phyloP scores from a whole-genome alignment of 2,329 filamentous ascomycete species.

The Cadophora luteo-olivacea region DNA sequence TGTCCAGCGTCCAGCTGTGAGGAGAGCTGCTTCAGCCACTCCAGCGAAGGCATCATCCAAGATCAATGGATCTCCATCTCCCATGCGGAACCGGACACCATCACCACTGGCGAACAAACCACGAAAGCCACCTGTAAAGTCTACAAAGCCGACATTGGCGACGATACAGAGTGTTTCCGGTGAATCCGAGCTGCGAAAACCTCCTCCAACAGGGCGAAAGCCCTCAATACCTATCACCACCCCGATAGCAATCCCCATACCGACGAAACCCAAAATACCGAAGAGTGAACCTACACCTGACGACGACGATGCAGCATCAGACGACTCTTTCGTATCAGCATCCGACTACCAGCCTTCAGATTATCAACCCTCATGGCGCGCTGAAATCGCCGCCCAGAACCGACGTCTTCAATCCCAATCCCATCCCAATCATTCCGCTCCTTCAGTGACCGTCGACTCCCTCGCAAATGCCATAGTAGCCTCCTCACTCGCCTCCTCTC shows the following conservation, averaged over 20 bases:
- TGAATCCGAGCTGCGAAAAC: slow-evolving; percentile 20
- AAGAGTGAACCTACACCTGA: slow-evolving; percentile 18
- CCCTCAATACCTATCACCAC: slow-evolving; percentile 27
- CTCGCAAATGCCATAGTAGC: slow-evolving; percentile 79
- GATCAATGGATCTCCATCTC: not conserved
- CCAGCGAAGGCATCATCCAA: slow-evolving; percentile 29
- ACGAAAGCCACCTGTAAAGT: slow-evolving; percentile 15
- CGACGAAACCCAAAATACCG: slow-evolving; percentile 9
- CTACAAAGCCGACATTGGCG: slow-evolving; percentile 23
- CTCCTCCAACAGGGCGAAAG: slow-evolving; percentile 25
- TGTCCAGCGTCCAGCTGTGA: slow-evolving; percentile 24
- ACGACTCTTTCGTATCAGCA: slow-evolving; percentile 45
- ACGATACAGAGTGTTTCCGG: slow-evolving; percentile 21
- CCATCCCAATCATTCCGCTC: slow-evolving; percentile 29
- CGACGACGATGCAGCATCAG: slow-evolving; percentile 40
- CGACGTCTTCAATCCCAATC: slow-evolving; percentile 26
- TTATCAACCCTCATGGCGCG: slow-evolving; percentile 38
- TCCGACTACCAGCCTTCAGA: slow-evolving; percentile 35
- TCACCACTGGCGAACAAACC: slow-evolving; percentile 18
- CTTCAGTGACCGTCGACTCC: slow-evolving; percentile 62
- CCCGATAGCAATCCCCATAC: slow-evolving; percentile 33
- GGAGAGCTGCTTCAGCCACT: slow-evolving; percentile 26
- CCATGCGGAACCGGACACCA: slow-evolving; percentile 18
- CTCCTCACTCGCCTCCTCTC: slow-evolving; percentile 72
- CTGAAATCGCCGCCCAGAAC: slow-evolving; percentile 37